Evolutionary conservation across 306 rosid genomes (phyloP), one percentile per base, ranked within the genome.

Genomic region (Rosa persica): DNA sequence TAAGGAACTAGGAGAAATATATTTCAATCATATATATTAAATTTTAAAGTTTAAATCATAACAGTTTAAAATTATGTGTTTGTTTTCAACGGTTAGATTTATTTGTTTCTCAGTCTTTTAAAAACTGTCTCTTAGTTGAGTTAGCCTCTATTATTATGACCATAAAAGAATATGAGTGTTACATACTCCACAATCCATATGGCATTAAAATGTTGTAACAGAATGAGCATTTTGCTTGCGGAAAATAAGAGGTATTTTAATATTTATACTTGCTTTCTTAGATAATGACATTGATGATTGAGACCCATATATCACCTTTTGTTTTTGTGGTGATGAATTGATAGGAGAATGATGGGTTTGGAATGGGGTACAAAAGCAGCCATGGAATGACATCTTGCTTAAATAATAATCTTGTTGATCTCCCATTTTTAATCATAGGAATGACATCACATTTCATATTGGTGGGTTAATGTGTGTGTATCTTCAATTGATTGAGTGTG

Each of bases 291-390:
- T 78, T 34, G 81, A 70, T 86, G 96, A 90, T 84, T 82, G 87
- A 87, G 88, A 85, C 85, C 66, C 76, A 67, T 66, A 67, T 54
- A 36, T 42, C 68, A 73, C 70, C 60, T 73, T 69, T 47, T 75
- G 72, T 85, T 81, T 49, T 81, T 79, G 65, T 75, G 75, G 55
- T 65, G 84, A 70, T 76, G 77, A 78, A 81, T 89, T 84, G 85
- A 85, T 76, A 34, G 79, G 86, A 88, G 75, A 89, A 88, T 87
- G 93, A 90, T 87, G 86, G 89, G 87, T 90, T 84, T 88, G 90
- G 87, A 75, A 87, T 83, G 78, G 87, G 86, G 84, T 79, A 84
- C 86, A 82, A 86, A 88, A 90, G 82, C 71, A 69, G 69, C 84
- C 76, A 65, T 74, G 83, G 78, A 67, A 80, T 66, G 76, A 76